Evolutionary conservation across 2,329 filamentous ascomycete genomes (phyloP).

Genomic region (Eurotiales sp.): DNA sequence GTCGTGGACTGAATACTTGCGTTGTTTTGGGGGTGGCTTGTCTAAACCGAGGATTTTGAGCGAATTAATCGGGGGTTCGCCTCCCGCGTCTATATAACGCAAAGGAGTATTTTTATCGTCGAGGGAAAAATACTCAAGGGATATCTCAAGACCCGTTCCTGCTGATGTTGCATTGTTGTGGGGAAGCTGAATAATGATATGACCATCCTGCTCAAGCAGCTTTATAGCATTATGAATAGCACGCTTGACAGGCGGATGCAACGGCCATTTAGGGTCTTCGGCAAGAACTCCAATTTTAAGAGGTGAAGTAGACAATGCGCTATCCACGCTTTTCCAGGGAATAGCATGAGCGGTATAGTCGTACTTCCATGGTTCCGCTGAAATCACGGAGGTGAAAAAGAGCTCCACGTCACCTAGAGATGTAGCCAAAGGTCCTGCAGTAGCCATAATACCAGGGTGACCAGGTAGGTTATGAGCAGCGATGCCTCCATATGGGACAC

Average conservation of each 20-base stretch:
- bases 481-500: slow-evolving; percentile 15
- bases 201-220: slow-evolving; percentile 41
- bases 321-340: slow-evolving; percentile 42
- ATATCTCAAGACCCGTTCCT: background rate
- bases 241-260: slow-evolving; percentile 51
- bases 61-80: background rate
- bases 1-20: slow-evolving; percentile 31
- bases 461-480: slow-evolving; percentile 16
- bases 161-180: background rate
- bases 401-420: slow-evolving; percentile 31
- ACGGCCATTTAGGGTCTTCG: slow-evolving; percentile 46
- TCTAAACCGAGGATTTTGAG: slow-evolving; percentile 1
- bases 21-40: background rate
- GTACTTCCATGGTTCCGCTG: slow-evolving; percentile 42
- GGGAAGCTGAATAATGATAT: slow-evolving; percentile 39
- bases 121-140: slow-evolving; percentile 3
- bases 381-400: slow-evolving; percentile 41
- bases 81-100: background rate
- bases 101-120: background rate
- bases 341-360: slow-evolving; percentile 42
- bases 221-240: slow-evolving; percentile 41
- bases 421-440: slow-evolving; percentile 29
- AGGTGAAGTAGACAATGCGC: slow-evolving; percentile 6
- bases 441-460: slow-evolving; percentile 32
- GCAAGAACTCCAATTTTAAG: slow-evolving; percentile 49